Evolutionary conservation across 257 asterid genomes (phyloP).

Genomic region (Paulownia fortunei): DNA sequence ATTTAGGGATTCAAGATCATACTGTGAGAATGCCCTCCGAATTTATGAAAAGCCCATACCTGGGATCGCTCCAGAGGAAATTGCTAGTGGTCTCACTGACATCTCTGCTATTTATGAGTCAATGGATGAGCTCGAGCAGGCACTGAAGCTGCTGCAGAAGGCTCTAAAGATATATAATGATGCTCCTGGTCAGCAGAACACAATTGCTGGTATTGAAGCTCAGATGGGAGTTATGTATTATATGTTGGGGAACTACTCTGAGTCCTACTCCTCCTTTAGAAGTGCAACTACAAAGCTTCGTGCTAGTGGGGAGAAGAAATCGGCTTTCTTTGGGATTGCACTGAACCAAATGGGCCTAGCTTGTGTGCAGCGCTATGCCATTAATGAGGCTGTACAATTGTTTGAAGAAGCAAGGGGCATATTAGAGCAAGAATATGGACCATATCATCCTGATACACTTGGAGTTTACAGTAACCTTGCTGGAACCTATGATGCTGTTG

Average conservation of each 20-base stretch:
- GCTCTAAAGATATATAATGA: slow-evolving; percentile 86
- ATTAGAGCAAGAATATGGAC: slow-evolving; percentile 92
- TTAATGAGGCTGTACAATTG: slow-evolving; percentile 77
- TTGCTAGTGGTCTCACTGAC: slow-evolving; percentile 85
- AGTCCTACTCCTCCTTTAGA: slow-evolving; percentile 67
- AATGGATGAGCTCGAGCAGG: slow-evolving; percentile 86
- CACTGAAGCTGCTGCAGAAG: slow-evolving; percentile 77
- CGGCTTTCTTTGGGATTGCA: slow-evolving; percentile 91
- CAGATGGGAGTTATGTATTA: slow-evolving; percentile 92
- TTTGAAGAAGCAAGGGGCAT: slow-evolving; percentile 90
- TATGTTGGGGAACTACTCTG: slow-evolving; percentile 77
- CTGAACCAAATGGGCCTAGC: slow-evolving; percentile 95
- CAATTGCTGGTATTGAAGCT: slow-evolving; percentile 90
- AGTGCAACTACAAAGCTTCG: slow-evolving; percentile 77
- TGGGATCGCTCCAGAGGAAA: slow-evolving; percentile 86
- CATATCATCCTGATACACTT: slow-evolving; percentile 90
- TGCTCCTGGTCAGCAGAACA: slow-evolving; percentile 90
- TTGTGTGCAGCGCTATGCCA: slow-evolving; percentile 83
- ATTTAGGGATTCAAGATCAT: slow-evolving; percentile 80
- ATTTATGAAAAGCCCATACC: slow-evolving; percentile 77
- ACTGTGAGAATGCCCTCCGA: slow-evolving; percentile 86
- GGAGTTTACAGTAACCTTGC: slow-evolving; percentile 97
- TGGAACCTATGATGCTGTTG: slow-evolving; percentile 92
- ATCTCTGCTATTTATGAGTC: slow-evolving; percentile 91
- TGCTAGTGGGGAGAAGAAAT: slow-evolving; percentile 86